phyloP scores from a whole-genome alignment of 129 eudicot genomes.

The Arctium minus region DNA sequence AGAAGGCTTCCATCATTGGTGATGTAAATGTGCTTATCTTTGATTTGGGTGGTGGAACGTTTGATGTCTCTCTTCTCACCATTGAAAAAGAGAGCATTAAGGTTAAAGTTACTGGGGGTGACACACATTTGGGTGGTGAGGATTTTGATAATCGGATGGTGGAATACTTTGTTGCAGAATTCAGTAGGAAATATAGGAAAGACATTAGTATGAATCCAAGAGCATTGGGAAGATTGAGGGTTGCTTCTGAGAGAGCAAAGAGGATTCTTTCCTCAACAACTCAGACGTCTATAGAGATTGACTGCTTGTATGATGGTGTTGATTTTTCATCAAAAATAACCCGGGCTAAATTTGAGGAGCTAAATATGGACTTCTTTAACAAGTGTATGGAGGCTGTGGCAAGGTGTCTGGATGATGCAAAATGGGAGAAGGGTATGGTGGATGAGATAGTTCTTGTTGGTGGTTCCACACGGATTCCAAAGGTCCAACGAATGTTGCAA shows the following conservation, averaged over 20 bases:
- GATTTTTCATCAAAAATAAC: slow-evolving; percentile 16
- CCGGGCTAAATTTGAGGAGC: slow-evolving; percentile 18
- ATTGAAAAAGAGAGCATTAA: background rate
- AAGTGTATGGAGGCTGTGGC: background rate
- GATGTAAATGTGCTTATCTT: slow-evolving; percentile 8
- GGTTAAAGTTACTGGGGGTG: slow-evolving; percentile 12
- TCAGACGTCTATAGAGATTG: background rate
- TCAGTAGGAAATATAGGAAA: background rate
- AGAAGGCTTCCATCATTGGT: background rate
- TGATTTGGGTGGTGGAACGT: slow-evolving; percentile 21
- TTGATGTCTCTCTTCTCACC: slow-evolving; percentile 14
- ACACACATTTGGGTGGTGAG: slow-evolving; percentile 14
- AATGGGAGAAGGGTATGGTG: background rate
- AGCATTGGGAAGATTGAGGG: slow-evolving; percentile 20
- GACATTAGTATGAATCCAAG: background rate
- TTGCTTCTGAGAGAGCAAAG: slow-evolving; percentile 1
- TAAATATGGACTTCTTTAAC: slow-evolving; percentile 7
- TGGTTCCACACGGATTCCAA: slow-evolving; percentile 16
- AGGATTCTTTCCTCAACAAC: background rate
- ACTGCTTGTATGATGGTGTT: slow-evolving; percentile 1
- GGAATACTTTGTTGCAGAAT: slow-evolving; percentile 3
- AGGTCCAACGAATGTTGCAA: slow-evolving; percentile 12
- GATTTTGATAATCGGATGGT: slow-evolving; percentile 16
- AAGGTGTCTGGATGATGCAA: background rate
- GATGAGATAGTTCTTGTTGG: slow-evolving; percentile 4